Base-by-base conservation (phyloP, 1,139 yeast species). In the Debaryomycetaceae sp. region DNA sequence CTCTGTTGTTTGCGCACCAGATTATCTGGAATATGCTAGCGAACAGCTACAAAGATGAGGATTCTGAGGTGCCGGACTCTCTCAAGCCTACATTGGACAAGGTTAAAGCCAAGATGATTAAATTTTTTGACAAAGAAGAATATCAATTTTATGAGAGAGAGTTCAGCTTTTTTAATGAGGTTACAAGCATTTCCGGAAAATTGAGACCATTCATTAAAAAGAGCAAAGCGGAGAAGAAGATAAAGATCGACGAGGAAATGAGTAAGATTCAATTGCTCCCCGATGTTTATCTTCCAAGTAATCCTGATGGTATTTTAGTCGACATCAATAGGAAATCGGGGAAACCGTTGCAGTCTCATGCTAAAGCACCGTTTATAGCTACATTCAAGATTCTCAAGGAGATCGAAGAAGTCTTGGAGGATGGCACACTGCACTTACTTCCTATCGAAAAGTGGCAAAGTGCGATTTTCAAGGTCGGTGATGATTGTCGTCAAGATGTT, bases 391-490 rank as follows among this genome's bases (percentile, higher is more conserved):
- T 95, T 53, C 77, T 78, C 42, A 84, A 81, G 55, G 80, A 81
- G 23, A 65, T 76, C 7, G 70, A 64, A 13, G 69, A 65, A 34
- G 64, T 72, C 27, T 75, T 68, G 43, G 80, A 76, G 41, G 68
- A 67, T 13, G 82, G 80, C 3, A 61, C 66, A 14, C 60, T 62
- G 6, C 67, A 57, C 11, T 55, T 43, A 14, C 53, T 60, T 9
- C 63, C 68, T 60, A 60, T 78, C 50, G 87, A 82, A 44, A 79
- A 70, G 53, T 87, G 96, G 96, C 95, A 91, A 60, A 83, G 96
- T 59, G 99, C 99, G 20, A 95, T 95, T 64, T 95, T 95, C 77
- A 95, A 95, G 66, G 99, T 95, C 47, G 99, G 99, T 49, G 99
- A 95, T 68, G 99, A 95, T 66, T 91, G 98, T 73, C 81, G 99